These are phyloP conservation scores for Aureobasidium uvarum DNA, from an alignment of 2,329 filamentous ascomycete genomes.

Conservation along the genomic window DNA sequence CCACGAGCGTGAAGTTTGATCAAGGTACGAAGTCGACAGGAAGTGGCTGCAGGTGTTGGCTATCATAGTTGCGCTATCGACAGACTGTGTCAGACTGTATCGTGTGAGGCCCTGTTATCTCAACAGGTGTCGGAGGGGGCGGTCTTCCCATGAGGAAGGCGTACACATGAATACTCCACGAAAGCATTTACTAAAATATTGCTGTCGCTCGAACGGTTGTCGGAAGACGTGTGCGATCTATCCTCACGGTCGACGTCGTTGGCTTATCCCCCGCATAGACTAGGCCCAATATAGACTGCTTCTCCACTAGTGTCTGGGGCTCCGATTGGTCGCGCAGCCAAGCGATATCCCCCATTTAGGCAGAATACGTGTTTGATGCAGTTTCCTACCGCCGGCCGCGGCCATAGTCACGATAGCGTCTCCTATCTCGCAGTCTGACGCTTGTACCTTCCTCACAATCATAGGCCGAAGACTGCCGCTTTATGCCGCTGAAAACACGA, in stretches of 20 bases:
- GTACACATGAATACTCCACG: not conserved
- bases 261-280: conserved; percentile 7
- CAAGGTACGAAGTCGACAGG: not conserved
- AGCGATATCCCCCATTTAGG: conserved; percentile 6
- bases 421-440: conserved; percentile 17
- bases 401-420: not conserved
- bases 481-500: not conserved
- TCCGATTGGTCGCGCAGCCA: not conserved
- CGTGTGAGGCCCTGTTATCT: not conserved
- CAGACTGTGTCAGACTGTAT: not conserved
- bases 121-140: not conserved
- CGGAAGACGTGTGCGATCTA: not conserved
- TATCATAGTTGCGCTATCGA: not conserved
- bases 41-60: not conserved
- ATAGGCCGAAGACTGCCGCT: not conserved
- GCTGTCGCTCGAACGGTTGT: not conserved
- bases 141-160: not conserved
- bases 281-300: not conserved
- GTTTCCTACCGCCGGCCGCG: not conserved
- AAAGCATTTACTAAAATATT: conserved; percentile 5
- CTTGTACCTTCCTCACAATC: conserved; percentile 19
- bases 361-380: not conserved
- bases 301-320: not conserved
- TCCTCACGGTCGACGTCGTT: not conserved
- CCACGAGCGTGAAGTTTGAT: not conserved